Conservation (phyloP, 208 protist species). For the Leishmania amazonensis region DNA sequence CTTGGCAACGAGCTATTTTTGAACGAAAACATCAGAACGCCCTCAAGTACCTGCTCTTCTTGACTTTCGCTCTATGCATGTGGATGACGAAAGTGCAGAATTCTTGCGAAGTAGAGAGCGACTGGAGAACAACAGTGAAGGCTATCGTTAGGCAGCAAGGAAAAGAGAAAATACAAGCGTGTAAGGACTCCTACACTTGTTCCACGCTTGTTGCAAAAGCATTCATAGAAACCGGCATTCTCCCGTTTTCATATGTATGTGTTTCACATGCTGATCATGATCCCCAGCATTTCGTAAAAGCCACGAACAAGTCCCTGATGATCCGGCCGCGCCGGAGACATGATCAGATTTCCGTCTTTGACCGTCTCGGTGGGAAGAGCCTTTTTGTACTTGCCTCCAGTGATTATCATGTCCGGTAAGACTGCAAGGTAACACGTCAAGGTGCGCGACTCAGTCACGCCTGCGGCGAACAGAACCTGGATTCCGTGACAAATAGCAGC, state of each 20-base stretch:
- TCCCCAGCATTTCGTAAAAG: constrained; percentile 33
- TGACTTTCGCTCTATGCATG: not conserved
- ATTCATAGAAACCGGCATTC: not conserved
- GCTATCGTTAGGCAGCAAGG: not conserved
- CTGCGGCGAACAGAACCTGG: constrained; percentile 35
- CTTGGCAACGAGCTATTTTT: not conserved
- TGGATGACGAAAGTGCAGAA: not conserved
- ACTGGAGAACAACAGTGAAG: constrained; percentile 17
- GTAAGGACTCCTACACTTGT: not conserved
- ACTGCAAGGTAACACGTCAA: constrained; percentile 45
- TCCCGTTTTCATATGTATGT: not conserved
- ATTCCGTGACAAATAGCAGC: constrained; percentile 41
- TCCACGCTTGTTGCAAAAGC: not conserved
- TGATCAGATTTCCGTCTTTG: constrained; percentile 36
- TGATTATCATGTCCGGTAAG: constrained; percentile 27
- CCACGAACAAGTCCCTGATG: constrained; percentile 28
- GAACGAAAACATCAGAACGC: too few species aligned
- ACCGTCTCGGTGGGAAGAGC: constrained; percentile 41
- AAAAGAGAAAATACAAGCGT: not conserved
- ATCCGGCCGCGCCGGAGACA: constrained; percentile 34
- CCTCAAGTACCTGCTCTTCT: not conserved
- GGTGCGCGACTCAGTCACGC: constrained; percentile 27
- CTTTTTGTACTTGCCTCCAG: constrained; percentile 34
- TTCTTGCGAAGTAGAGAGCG: not conserved
- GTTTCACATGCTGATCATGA: constrained; percentile 1